These are phyloP conservation scores for Pseudopyricularia cyperi DNA, from an alignment of 2,329 filamentous ascomycete species.

Conservation along the genomic window DNA sequence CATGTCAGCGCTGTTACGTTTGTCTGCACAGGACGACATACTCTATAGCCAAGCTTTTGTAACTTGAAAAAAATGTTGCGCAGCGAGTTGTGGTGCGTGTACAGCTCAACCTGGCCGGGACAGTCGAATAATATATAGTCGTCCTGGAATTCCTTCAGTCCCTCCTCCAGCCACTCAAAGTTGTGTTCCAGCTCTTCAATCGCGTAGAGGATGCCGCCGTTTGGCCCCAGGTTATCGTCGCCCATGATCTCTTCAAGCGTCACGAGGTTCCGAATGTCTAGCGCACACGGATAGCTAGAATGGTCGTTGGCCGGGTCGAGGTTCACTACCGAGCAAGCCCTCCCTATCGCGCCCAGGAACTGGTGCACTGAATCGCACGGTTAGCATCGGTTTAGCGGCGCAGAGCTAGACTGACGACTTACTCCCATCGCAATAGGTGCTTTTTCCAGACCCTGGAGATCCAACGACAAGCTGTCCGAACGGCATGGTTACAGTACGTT, in stretches of 20 bases:
- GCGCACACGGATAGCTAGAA: slow-evolving; percentile 74
- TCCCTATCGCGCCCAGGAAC: slow-evolving; percentile 89
- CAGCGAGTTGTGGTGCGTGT: slow-evolving; percentile 86
- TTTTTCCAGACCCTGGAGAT: slow-evolving; percentile 92
- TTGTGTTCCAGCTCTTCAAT: slow-evolving; percentile 93
- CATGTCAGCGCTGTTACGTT: slow-evolving; percentile 9
- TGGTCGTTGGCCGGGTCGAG: slow-evolving; percentile 94
- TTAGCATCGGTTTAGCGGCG: not conserved
- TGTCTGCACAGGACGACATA: slow-evolving; percentile 28
- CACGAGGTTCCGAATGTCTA: slow-evolving; percentile 81
- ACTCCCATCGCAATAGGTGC: slow-evolving; percentile 95
- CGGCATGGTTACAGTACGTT: slow-evolving; percentile 27
- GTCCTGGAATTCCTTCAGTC: slow-evolving; percentile 66
- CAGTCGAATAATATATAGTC: slow-evolving; percentile 95
- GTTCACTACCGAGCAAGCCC: slow-evolving; percentile 90
- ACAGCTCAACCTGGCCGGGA: slow-evolving; percentile 91
- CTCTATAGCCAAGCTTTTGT: slow-evolving; percentile 84
- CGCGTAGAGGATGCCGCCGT: slow-evolving; percentile 84
- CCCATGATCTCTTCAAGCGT: slow-evolving; percentile 93
- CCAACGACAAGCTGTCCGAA: slow-evolving; percentile 75
- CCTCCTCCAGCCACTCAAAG: slow-evolving; percentile 78
- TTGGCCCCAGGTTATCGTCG: slow-evolving; percentile 79
- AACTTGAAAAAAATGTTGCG: slow-evolving; percentile 85
- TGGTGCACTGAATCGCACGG: slow-evolving; percentile 57
- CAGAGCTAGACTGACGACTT: slow-evolving; percentile 17